Conservation (phyloP, 306 rosid species). For the Vigna mungo region DNA sequence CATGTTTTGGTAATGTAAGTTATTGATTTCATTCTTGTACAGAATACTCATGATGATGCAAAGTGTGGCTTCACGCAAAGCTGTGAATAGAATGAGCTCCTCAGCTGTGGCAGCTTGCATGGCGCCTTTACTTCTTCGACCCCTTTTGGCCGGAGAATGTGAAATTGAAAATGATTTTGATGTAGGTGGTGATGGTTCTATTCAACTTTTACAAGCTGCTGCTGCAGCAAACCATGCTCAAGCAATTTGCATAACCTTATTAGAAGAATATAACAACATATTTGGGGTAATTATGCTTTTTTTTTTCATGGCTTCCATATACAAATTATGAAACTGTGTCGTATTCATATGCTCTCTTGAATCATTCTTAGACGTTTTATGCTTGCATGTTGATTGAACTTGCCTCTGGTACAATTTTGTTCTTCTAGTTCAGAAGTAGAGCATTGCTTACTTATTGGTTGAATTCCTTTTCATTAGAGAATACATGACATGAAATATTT, state of each 20-base stretch:
- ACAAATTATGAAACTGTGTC: conserved; percentile 17
- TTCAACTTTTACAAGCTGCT: conserved; percentile 94
- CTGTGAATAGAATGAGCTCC: conserved; percentile 88
- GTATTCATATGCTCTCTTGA: not conserved
- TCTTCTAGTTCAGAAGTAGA: not conserved
- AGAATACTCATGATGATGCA: conserved; percentile 95
- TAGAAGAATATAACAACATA: conserved; percentile 79
- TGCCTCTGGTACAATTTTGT: not conserved
- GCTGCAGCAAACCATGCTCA: conserved; percentile 99
- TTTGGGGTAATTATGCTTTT: conserved; percentile 66
- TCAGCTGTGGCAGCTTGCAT: conserved; percentile 99
- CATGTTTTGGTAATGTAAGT: conserved; percentile 11
- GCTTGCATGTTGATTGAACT: conserved; percentile 12
- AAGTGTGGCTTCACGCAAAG: conserved; percentile 74
- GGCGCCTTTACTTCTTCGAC: conserved; percentile 98
- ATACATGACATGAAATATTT: not conserved
- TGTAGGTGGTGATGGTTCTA: conserved; percentile 88
- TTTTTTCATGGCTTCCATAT: conserved; percentile 34
- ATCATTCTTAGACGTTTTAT: conserved; percentile 30
- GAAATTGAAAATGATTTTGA: conserved; percentile 87
- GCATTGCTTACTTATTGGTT: conserved; percentile 1
- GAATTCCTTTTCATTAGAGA: conserved; percentile 34
- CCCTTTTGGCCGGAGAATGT: conserved; percentile 93
- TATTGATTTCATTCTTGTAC: conserved; percentile 43
- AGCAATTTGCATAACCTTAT: conserved; percentile 84